A percentile compares a stretch with the other conserved stretches of the same genome.
These are phyloP conservation scores for Microcyclospora tardicrescens DNA, from an alignment of 2,329 filamentous ascomycete species.

Conservation along the genomic window DNA sequence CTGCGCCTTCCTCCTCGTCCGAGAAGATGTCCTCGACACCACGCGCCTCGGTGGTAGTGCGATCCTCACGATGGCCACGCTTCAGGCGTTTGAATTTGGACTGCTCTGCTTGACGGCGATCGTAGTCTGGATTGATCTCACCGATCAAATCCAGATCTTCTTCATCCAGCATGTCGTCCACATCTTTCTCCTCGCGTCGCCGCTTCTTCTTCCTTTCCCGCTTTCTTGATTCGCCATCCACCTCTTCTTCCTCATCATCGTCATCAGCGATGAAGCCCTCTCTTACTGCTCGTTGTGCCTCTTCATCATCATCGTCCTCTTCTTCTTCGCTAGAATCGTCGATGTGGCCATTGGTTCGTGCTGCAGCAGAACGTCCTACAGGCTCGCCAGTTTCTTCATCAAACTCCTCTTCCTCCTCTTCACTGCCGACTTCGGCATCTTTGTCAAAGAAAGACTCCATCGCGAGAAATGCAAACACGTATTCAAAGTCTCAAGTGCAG, in stretches of 20 bases:
- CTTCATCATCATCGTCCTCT: constrained; percentile 74
- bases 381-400: constrained; percentile 61
- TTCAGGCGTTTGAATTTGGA: constrained; percentile 95
- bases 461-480: too few relatives aligned
- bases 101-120: constrained; percentile 54
- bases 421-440: constrained; percentile 73
- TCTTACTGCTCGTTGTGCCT: constrained; percentile 61
- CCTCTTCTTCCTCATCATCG: constrained; percentile 73
- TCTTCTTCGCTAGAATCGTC: constrained; percentile 89
- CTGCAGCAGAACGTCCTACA: constrained; percentile 25
- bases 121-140: constrained; percentile 59
- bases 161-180: constrained; percentile 76
- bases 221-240: constrained; percentile 53
- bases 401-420: constrained; percentile 76
- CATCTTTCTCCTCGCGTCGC: constrained; percentile 62
- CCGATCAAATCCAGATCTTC: constrained; percentile 94
- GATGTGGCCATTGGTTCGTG: constrained; percentile 31
- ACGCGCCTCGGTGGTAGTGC: constrained; percentile 47
- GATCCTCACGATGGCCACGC: constrained; percentile 69
- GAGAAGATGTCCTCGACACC: constrained; percentile 89
- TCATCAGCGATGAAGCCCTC: constrained; percentile 96
- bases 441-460: constrained; percentile 57
- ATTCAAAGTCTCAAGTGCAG: too few relatives aligned
- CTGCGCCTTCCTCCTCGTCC: constrained; percentile 67
- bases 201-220: constrained; percentile 60